These are phyloP conservation scores for Zhuliangozyma parablackwelliae DNA, from an alignment of 1,139 yeast genomes.

Conservation along the genomic window DNA sequence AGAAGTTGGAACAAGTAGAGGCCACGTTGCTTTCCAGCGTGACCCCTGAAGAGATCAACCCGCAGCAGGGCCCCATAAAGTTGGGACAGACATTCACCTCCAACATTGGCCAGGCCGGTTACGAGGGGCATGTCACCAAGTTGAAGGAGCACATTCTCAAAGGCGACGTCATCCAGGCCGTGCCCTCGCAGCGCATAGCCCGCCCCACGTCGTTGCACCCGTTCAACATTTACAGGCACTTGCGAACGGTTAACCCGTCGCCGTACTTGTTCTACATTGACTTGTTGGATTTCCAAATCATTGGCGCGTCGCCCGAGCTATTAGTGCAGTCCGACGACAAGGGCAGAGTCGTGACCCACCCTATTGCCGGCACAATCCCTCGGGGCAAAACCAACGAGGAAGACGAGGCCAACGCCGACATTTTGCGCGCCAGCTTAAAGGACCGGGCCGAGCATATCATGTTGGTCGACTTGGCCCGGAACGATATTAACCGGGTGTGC, in stretches of 20 bases:
- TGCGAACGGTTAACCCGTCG: slow-evolving; percentile 93
- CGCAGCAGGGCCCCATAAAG: slow-evolving; percentile 67
- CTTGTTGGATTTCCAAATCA: slow-evolving; percentile 84
- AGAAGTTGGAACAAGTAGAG: slow-evolving; percentile 56
- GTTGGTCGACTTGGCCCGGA: slow-evolving; percentile 96
- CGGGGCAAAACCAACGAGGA: slow-evolving; percentile 90
- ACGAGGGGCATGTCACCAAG: slow-evolving; percentile 70
- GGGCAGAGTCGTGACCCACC: slow-evolving; percentile 83
- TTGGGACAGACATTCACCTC: slow-evolving; percentile 67
- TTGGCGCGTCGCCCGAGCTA: slow-evolving; percentile 96
- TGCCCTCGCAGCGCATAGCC: slow-evolving; percentile 93
- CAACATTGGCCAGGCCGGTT: slow-evolving; percentile 90
- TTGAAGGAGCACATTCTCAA: slow-evolving; percentile 77
- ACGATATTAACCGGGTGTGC: slow-evolving; percentile 93
- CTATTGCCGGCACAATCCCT: slow-evolving; percentile 93
- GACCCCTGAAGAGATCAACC: slow-evolving; percentile 29
- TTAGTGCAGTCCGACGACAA: slow-evolving; percentile 74
- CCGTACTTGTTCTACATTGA: slow-evolving; percentile 95
- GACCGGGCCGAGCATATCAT: slow-evolving; percentile 97
- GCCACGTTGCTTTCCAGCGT: slow-evolving; percentile 39
- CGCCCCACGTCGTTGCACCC: slow-evolving; percentile 95
- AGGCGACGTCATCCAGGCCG: slow-evolving; percentile 96
- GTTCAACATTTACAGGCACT: slow-evolving; percentile 89
- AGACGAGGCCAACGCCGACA: slow-evolving; percentile 77
- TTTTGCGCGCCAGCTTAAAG: slow-evolving; percentile 71